These are phyloP conservation scores for Xylaria sp. DNA, from an alignment of 2,329 filamentous ascomycete species.

Conservation along the genomic window DNA sequence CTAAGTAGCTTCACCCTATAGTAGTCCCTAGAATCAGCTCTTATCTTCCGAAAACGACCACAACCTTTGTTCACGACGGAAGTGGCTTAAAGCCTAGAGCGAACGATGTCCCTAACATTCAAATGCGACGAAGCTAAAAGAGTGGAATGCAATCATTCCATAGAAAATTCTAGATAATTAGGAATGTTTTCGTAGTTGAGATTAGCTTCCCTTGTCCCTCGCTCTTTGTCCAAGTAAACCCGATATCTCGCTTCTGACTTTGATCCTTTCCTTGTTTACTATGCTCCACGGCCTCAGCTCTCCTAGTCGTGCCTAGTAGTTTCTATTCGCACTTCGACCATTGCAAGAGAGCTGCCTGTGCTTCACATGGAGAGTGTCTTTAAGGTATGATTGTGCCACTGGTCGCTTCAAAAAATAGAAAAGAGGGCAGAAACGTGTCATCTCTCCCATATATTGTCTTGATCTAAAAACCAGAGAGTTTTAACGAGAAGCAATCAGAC, in stretches of 20 bases:
- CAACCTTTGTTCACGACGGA: conserved; percentile 38
- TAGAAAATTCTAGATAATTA: conserved; percentile 22
- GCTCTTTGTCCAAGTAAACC: conserved; percentile 30
- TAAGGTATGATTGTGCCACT: conserved; percentile 35
- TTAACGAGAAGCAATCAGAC: background rate
- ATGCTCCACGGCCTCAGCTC: conserved; percentile 19
- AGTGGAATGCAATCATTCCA: conserved; percentile 37
- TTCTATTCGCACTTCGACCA: conserved; percentile 2
- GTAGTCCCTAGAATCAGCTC: conserved; percentile 18
- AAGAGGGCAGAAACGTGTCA: conserved; percentile 13
- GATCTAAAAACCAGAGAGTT: conserved; percentile 11
- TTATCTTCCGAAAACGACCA: conserved; percentile 35
- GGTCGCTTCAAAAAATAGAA: conserved; percentile 28
- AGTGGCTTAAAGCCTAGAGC: conserved; percentile 11
- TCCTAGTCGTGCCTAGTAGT: background rate
- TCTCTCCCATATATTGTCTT: background rate
- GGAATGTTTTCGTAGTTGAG: conserved; percentile 36
- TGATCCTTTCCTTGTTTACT: conserved; percentile 16
- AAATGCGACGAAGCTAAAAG: conserved; percentile 29
- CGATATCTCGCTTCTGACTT: conserved; percentile 28
- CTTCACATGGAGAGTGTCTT: conserved; percentile 16
- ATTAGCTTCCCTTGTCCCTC: conserved; percentile 25
- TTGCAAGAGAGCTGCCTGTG: background rate
- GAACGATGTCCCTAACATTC: conserved; percentile 9
- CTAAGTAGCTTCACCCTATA: background rate